Base-by-base conservation (phyloP, 306 rosid genomes). In the Cicer pinnatifidum region DNA sequence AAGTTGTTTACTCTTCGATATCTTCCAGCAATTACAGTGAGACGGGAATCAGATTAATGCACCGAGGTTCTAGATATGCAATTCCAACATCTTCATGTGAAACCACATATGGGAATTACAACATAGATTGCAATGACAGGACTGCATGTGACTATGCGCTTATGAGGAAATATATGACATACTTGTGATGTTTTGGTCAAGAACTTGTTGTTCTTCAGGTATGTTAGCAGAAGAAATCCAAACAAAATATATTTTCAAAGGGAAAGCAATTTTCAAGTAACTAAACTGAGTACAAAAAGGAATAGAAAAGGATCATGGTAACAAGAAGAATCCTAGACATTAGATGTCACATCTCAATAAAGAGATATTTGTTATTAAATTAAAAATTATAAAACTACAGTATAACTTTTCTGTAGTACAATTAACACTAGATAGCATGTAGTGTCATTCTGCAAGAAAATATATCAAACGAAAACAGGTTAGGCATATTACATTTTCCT, bases 401-500 rank as follows among this genome's bases (percentile, higher is more conserved):
- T 13, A 46, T 38, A 80, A 13, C 68, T 58, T 57, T 39, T 58
- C 37, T 39, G 39, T 33, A 67, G 65, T 11, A 58, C 33, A 61
- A 43, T 53, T 28, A 60, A 46, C 19, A 35, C 66, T 66, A 76
- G 39, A 67, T 41, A 54, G 57, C 43, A 40, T 10, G 53, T 38
- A 46, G 37, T 53, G 33, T 54, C 17, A n/a, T 48, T 73, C 5
- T 53, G 66, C 12, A 40, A 51, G 19, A 66, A 62, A 47, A 76
- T 67, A 77, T 58, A 69, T 47, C 38, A 72, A 63, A 66, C 72
- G 17, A 61, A 47, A 53, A 75, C 9, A 58, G 79, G 11, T 40
- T 39, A 50, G 52, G 81, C 11, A 50, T 51, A 17, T 46, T 94
- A 91, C 99, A 95, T 91, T 95, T 91, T 86, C 97, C 99, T 71